These are phyloP conservation scores for Cyclostephanos invisitatus DNA, from an alignment of 108 stramenopile species.

Conservation along the genomic window DNA sequence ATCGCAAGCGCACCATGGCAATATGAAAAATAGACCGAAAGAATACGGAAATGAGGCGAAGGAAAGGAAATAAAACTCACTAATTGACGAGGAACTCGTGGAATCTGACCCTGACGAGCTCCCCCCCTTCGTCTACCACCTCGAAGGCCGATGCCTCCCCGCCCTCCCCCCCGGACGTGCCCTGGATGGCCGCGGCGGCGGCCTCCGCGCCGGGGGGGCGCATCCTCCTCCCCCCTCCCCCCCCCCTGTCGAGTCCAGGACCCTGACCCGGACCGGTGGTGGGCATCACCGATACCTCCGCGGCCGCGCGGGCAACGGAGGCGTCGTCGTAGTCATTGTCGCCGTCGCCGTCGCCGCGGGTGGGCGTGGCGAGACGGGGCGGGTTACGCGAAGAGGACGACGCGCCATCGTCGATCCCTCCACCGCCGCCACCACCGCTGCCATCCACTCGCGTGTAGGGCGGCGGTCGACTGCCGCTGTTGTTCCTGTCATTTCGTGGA, in stretches of 20 bases:
- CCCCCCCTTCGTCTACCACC: constrained; percentile 72
- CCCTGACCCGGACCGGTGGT: neutral
- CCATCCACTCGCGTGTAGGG: neutral
- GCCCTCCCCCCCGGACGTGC: constrained; percentile 49
- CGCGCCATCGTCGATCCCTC: neutral
- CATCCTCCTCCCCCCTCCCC: neutral
- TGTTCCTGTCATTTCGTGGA: neutral
- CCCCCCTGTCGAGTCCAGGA: neutral
- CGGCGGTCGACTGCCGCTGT: neutral
- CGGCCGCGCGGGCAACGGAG: constrained; percentile 27
- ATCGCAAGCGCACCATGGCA: neutral
- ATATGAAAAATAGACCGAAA: no score
- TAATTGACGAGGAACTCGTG: constrained; percentile 68
- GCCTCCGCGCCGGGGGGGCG: constrained; percentile 27
- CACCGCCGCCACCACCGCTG: neutral
- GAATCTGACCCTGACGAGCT: constrained; percentile 72
- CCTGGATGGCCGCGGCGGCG: constrained; percentile 78
- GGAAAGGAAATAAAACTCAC: constrained; percentile 49
- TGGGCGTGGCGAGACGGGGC: neutral
- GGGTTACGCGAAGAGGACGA: neutral
- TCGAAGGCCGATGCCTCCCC: constrained; percentile 49
- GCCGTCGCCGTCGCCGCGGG: constrained; percentile 3
- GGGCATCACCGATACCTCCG: constrained; percentile 20
- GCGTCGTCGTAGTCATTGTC: constrained; percentile 8
- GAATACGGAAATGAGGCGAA: neutral